Base-by-base conservation (phyloP, 2,329 filamentous ascomycete genomes). In the Emergomyces africanus region DNA sequence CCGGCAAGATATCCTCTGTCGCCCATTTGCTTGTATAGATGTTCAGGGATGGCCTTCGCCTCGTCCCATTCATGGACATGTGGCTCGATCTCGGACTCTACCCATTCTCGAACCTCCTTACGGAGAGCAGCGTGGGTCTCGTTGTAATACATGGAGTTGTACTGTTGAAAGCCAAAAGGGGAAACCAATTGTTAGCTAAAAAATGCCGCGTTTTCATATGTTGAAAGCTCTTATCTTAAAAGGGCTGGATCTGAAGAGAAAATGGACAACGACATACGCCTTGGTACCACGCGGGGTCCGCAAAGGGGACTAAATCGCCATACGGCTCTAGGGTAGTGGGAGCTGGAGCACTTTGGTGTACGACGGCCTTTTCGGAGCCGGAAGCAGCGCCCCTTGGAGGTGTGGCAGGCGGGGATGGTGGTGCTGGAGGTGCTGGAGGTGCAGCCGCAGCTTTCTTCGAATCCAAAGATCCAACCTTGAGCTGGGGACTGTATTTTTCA, bases 31-130 rank as follows among this genome's bases (percentile, higher is more conserved):
- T 95, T 92, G 82, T 96, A 99, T 69, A 99, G 89, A 66, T 84
- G 82, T 51, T 88, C 84, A 0, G 94, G 92, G 1, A 97, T 90
- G 70, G 86, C 83, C 79, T 90, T 95, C 67, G 86, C 89, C 80
- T 97, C 94, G 67, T 99, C 94, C 94, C 94, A 99, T 73, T 99
- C 94, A 46, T 85, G 88, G 59, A 97, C 89, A 67, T 92, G 82
- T 25, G 94, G 92, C 78, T 96, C 90, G 71, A 97, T 86, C 67
- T 90, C 89, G 59, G 80, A 82, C 62, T 95, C 89, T 59, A 99
- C 83, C 91, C 91, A 99, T 78, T 90, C 82, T 69, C 94, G 88
- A 61, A 96, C 81, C 79, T 99, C 94, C 64, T 84, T 86, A 61
- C 94, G 90, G 55, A 99, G 86, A 57, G 90, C 90, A 59, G 85